phyloP scores from a whole-genome alignment of 441 rosid genomes.

The Mallotus repandus region DNA sequence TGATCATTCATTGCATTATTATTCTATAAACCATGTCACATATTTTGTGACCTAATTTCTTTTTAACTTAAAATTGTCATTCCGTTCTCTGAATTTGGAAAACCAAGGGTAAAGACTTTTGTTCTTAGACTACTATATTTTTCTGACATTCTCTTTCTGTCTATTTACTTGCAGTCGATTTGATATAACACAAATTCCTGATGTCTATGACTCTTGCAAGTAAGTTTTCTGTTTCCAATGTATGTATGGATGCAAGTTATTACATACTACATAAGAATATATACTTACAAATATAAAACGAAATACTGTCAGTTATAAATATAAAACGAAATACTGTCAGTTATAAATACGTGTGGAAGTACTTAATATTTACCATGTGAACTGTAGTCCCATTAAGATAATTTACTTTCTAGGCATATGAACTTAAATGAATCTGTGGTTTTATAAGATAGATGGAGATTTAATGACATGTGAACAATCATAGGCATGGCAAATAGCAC shows the following conservation, averaged over 20 bases:
- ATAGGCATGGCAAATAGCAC: neutral
- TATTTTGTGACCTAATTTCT: neutral
- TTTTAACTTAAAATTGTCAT: neutral
- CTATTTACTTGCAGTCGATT: slow-evolving; percentile 75
- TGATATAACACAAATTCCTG: slow-evolving; percentile 99
- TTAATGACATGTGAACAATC: neutral
- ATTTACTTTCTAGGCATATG: neutral
- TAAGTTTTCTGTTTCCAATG: slow-evolving; percentile 47
- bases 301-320: neutral
- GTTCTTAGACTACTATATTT: neutral
- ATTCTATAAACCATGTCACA: neutral
- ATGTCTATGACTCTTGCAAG: slow-evolving; percentile 99
- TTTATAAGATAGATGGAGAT: neutral
- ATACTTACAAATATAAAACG: neutral
- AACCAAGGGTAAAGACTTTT: neutral
- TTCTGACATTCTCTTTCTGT: slow-evolving; percentile 18
- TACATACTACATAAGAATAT: slow-evolving; percentile 4
- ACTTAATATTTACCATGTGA: neutral
- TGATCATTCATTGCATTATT: slow-evolving; percentile 8
- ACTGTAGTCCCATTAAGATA: neutral
- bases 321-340: neutral
- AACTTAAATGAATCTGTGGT: neutral
- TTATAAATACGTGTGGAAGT: neutral
- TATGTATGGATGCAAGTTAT: slow-evolving; percentile 6
- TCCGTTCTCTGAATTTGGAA: neutral